Conservation (phyloP, 2,329 filamentous ascomycete species). For the Fragosphaeria purpurea region DNA sequence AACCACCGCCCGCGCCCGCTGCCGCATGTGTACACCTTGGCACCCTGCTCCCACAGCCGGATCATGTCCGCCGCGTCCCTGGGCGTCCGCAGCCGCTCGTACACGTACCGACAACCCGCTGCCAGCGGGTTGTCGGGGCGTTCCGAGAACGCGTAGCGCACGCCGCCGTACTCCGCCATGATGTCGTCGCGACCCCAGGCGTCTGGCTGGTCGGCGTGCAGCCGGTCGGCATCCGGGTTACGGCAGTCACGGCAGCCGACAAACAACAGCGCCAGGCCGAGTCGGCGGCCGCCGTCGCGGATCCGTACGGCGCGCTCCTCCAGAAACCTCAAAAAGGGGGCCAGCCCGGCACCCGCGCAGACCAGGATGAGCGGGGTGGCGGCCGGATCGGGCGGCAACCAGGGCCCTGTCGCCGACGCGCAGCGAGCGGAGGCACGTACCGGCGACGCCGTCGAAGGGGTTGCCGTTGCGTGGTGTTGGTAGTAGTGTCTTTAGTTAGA, state of each 20-base stretch:
- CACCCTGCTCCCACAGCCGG: constrained; percentile 31
- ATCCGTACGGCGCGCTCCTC: constrained; percentile 48
- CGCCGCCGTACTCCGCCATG: constrained; percentile 5
- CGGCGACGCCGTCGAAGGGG: constrained; percentile 46
- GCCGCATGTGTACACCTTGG: constrained; percentile 57
- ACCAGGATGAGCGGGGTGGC: constrained; percentile 40
- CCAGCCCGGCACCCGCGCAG: constrained; percentile 44
- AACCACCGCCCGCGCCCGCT: constrained; percentile 22
- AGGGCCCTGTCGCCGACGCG: constrained; percentile 37
- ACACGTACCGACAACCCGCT: constrained; percentile 38
- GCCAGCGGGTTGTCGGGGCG: neutral
- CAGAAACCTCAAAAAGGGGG: constrained; percentile 52
- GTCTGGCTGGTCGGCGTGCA: constrained; percentile 11
- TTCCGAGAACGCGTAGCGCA: constrained; percentile 9
- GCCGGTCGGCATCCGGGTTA: constrained; percentile 7
- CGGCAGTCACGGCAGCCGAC: constrained; percentile 14
- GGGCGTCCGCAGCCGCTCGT: constrained; percentile 28
- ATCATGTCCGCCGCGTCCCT: constrained; percentile 24
- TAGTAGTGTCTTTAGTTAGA: too few relatives aligned
- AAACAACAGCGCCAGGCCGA: constrained; percentile 12
- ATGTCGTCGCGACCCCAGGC: constrained; percentile 1
- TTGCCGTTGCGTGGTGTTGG: too few relatives aligned
- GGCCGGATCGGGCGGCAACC: constrained; percentile 38
- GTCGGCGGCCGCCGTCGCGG: constrained; percentile 25
- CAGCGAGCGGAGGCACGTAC: constrained; percentile 46